Conservation (phyloP, 2,329 filamentous ascomycete genomes). For the Teratosphaeriaceae sp. region DNA sequence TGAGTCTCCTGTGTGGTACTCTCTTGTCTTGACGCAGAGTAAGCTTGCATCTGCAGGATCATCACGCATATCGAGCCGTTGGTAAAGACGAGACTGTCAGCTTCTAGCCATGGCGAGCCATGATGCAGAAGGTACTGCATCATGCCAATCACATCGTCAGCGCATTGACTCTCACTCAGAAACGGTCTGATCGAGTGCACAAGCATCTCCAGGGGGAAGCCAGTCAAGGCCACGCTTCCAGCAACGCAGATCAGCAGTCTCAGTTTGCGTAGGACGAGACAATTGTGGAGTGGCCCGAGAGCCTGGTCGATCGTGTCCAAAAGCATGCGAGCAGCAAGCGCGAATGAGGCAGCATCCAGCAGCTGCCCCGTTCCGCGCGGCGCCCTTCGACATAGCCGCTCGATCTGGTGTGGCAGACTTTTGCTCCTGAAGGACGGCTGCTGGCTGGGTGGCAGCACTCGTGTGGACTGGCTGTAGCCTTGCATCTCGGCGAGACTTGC, state of each 20-base stretch:
- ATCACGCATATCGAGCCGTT: conserved; percentile 74
- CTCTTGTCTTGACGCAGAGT: conserved; percentile 10
- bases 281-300: conserved; percentile 79
- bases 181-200: conserved; percentile 73
- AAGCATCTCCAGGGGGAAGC: conserved; percentile 86
- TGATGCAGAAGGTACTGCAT: conserved; percentile 73
- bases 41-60: conserved; percentile 65
- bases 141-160: conserved; percentile 82
- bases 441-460: conserved; percentile 65
- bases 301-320: conserved; percentile 76
- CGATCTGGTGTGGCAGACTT: conserved; percentile 67
- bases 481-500: conserved; percentile 64
- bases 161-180: conserved; percentile 76
- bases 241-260: conserved; percentile 74
- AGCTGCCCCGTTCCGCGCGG: conserved; percentile 50
- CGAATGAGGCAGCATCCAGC: conserved; percentile 24
- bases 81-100: conserved; percentile 59
- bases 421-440: conserved; percentile 81
- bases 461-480: conserved; percentile 57
- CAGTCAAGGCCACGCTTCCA: conserved; percentile 62
- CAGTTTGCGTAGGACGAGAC: conserved; percentile 79
- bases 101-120: conserved; percentile 57
- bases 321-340: conserved; percentile 56
- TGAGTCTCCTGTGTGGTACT: conserved; percentile 78
- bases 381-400: conserved; percentile 68